Percentiles rank a stretch among this genome's conserved stretches.
Evolutionary conservation across 208 protist genomes (phyloP).

Genomic region (Trypanosomatidae sp.): DNA sequence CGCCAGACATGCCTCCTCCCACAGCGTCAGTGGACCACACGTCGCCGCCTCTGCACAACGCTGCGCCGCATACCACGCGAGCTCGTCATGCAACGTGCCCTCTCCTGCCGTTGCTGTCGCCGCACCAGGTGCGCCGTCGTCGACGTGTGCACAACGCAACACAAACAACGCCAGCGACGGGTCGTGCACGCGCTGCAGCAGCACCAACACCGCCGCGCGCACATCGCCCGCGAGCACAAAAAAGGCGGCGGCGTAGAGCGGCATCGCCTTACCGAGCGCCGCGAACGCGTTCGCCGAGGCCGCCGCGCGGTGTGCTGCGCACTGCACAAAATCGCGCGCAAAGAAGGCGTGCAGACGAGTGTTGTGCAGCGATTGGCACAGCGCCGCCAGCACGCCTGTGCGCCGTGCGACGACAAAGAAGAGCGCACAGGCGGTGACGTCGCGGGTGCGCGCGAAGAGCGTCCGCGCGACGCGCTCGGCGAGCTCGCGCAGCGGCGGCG

Average conservation of each 20-base stretch:
- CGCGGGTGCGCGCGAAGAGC: slow-evolving; percentile 57
- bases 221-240: slow-evolving; percentile 86
- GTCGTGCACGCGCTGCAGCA: slow-evolving; percentile 65
- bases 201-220: slow-evolving; percentile 71
- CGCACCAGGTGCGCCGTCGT: neutral
- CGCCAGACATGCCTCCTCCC: slow-evolving; percentile 36
- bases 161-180: slow-evolving; percentile 65
- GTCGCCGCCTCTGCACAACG: slow-evolving; percentile 6
- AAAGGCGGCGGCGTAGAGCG: slow-evolving; percentile 84
- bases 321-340: slow-evolving; percentile 65
- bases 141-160: slow-evolving; percentile 22
- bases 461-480: slow-evolving; percentile 64
- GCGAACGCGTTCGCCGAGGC: slow-evolving; percentile 88
- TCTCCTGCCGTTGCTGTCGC: neutral
- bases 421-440: slow-evolving; percentile 70
- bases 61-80: slow-evolving; percentile 5
- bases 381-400: slow-evolving; percentile 64
- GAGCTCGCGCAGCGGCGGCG: slow-evolving; percentile 32
- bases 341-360: slow-evolving; percentile 81
- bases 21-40: slow-evolving; percentile 28
- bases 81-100: slow-evolving; percentile 1
- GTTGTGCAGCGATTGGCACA: slow-evolving; percentile 85
- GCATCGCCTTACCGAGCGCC: slow-evolving; percentile 78
- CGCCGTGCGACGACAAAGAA: slow-evolving; percentile 83
- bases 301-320: slow-evolving; percentile 38